Percentiles rank a stretch among this genome's conserved stretches.
Conservation (phyloP, 305 asterid genomes). For the Fraxinus albicans region DNA sequence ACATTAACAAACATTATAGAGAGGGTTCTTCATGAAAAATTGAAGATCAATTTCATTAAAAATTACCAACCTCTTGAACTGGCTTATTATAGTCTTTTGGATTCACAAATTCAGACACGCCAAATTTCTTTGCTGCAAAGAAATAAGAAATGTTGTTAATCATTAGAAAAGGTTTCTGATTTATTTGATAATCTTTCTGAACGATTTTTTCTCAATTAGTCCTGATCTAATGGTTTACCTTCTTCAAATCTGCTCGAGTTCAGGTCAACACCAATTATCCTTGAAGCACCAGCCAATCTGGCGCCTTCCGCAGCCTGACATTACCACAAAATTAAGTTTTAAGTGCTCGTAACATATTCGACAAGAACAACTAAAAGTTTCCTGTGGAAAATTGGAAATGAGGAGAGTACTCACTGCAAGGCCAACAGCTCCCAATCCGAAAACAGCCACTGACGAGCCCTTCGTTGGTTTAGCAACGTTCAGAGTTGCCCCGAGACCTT, state of each 20-base stretch:
- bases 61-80: conserved; percentile 62
- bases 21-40: not conserved
- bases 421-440: conserved; percentile 72
- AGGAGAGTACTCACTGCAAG: conserved; percentile 49
- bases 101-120: conserved; percentile 70
- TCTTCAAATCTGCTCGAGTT: conserved; percentile 52
- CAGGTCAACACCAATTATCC: conserved; percentile 73
- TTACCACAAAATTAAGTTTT: not conserved
- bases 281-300: conserved; percentile 61
- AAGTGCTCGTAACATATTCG: not conserved
- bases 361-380: not conserved
- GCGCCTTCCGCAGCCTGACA: conserved; percentile 60
- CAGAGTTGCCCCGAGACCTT: conserved; percentile 70
- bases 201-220: not conserved
- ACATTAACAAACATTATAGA: not conserved
- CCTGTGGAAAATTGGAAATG: not conserved
- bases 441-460: conserved; percentile 63
- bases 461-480: conserved; percentile 66
- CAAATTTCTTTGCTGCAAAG: conserved; percentile 68
- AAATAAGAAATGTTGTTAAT: not conserved
- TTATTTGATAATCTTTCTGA: not conserved
- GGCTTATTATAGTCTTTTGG: conserved; percentile 74
- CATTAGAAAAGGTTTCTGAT: not conserved
- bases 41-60: not conserved
- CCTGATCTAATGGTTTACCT: conserved; percentile 30